Evolutionary conservation across 2,329 filamentous ascomycete genomes (phyloP), one percentile per base, ranked within the genome.

Genomic region (Colletotrichum sp.): DNA sequence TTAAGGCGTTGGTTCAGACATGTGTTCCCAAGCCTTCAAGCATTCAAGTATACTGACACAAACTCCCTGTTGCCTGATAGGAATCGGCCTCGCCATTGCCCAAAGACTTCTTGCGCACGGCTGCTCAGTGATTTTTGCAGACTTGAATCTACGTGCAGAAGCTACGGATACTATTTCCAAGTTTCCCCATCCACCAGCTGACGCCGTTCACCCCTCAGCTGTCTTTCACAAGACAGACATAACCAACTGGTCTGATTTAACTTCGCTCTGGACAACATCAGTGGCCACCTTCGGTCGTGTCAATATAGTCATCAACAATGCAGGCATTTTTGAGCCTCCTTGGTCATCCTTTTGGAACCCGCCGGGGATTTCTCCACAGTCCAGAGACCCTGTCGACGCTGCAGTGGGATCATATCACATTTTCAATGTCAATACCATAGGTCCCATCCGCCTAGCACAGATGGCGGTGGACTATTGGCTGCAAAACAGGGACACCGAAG

Each of bases 401-500:
- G 38, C 60, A 8, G 38, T 72, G 3, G 79, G 82, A 2, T 61
- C 73, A 10, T 83, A 82, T 43, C 78, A 78, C 16, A 81, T 32
- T 7, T 80, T 82, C 13, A 65, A 79, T 2, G 55, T 83, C 9
- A 83, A 83, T 21, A 77, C 79, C 4, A 76, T 80, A 8, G 80
- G 71, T 1, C 81, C 82, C 1, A 81, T 83, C 7, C 77, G 79
- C 2, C 60, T 82, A 3, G 79, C 81, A 0, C 80, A 82, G 24
- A 77, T 82, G 12, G 81, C 80, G 0, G 72, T 83, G 21, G 78
- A 80, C 61, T 81, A 82, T 63, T 85, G 81, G 82, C 70, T 80
- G 13, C 67, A 80, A 60, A 76, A 82, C 57, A 68, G 71, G 15
- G 34, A 71, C 10, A 67, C 79, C 13, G 28, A 79, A 13, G 96